Evolutionary conservation across 2,329 filamentous ascomycete genomes (phyloP), one percentile per base, ranked within the genome.

Genomic region (Tricladium varicosporioides): DNA sequence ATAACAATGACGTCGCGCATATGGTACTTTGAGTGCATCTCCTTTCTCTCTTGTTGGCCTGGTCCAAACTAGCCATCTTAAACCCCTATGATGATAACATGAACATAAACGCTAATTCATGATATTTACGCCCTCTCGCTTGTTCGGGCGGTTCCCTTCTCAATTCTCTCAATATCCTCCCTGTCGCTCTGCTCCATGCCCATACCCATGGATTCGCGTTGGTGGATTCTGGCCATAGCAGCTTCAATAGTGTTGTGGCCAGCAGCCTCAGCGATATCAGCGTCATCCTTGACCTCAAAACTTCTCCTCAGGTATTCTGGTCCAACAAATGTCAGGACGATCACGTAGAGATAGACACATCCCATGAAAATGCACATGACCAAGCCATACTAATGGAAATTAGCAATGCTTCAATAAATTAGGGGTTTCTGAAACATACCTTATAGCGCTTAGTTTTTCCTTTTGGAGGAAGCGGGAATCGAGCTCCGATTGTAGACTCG

Each of bases 331-430:
- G 86, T 86, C 54, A 91, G 69, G 5, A 84, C 1, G 40, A 86
- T 78, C n/a, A 82, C 76, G 58, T 84, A 86, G 22, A 68, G 79
- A 64, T 82, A 96, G 1, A 54, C 51, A 18, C 51, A 58, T 11
- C 56, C 92, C 88, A 96, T 92, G 74, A 96, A 96, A 68, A 95
- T 94, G 69, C 87, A 91, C 62, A 96, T 93, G 9, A 95, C 91
- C 65, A 86, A 86, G 42, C 90, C 91, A 64, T 95, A 95, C 58
- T 90, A 76, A 71, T 87, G 91, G 2, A 40, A 5, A 4, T 40
- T 40, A n/a, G n/a, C 36, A 27, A 27, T 4, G 22, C 22, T 27
- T 7, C 3, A 27, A 27, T 4, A 27, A 27, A 7, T 4, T 7
- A 27, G 22, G 7, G 22, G 7, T 27, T 7, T 3, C 22, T n/a